Evolutionary conservation across 345 rosid genomes (phyloP), one percentile per base, ranked within the genome.

Genomic region (Theobroma cacao): DNA sequence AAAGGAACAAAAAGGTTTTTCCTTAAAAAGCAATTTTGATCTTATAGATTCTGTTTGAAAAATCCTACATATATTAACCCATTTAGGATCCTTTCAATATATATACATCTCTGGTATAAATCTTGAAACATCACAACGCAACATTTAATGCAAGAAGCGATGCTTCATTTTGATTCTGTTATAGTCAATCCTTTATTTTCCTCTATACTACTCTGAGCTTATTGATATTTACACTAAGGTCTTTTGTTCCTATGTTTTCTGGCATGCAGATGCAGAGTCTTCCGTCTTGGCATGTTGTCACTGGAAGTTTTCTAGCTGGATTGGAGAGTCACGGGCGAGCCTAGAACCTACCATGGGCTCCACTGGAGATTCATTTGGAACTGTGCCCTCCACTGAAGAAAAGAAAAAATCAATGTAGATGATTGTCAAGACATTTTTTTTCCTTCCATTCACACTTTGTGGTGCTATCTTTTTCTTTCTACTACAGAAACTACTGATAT

Each of bases 291-390:
- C 73, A 1, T 77, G 50, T 70, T 65, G n/a, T 15, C 43, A 11
- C 14, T 76, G 74, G 60, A 62, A 56, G 69, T 41, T 34, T 76
- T 41, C 58, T 40, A 30, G 65, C 62, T 55, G 74, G 76, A 65
- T 76, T 40, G 68, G n/a, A 58, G 73, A 34, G 77, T 82, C 84
- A 82, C 81, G 81, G 84, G 84, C 36, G 38, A 36, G 56, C 48
- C 15, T 28, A 52, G 81, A 78, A 78, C 76, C 81, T 66, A 50
- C 77, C 75, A 68, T 69, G 83, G 87, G 81, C 69, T 79, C 86
- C 88, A 80, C 79, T 11, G 5, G 20, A 60, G 47, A 36, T 74
- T 28, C 47, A 43, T 30, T 50, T 45, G 41, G 13, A 64, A 56
- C 45, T 76, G 50, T 72, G 64, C 60, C n/a, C 26, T 33, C 41